Percentiles rank a stretch among this genome's conserved stretches.
These are phyloP conservation scores for Penicillium antarcticum DNA, from an alignment of 495 filamentous ascomycete species.

Conservation along the genomic window DNA sequence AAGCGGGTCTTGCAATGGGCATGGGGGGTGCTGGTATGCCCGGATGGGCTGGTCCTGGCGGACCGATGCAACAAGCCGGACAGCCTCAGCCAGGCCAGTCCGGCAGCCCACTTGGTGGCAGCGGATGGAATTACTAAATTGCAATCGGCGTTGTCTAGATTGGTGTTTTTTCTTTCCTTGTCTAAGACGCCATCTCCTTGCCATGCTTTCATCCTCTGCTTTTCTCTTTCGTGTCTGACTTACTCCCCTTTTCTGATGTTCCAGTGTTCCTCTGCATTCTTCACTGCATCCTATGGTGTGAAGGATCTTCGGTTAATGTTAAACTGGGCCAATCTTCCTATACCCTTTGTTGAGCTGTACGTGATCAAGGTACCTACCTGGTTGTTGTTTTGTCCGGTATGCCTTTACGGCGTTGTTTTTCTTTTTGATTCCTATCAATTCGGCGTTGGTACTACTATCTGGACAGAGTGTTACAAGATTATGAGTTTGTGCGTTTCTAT, in stretches of 20 bases:
- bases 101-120: constrained; percentile 39
- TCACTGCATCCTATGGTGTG: constrained; percentile 17
- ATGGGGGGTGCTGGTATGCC: constrained; percentile 41
- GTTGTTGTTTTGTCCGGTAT: constrained; percentile 6
- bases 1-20: constrained; percentile 36
- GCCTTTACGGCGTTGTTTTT: constrained; percentile 10
- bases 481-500: constrained; percentile 23
- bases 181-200: constrained; percentile 13
- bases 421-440: constrained; percentile 17
- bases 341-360: constrained; percentile 42
- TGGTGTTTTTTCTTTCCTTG: constrained; percentile 21
- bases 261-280: constrained; percentile 7
- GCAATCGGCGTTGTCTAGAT: constrained; percentile 27
- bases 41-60: constrained; percentile 36
- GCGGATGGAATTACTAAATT: constrained; percentile 44
- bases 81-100: constrained; percentile 44
- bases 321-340: constrained; percentile 44
- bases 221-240: constrained; percentile 21
- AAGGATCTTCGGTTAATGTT: constrained; percentile 32
- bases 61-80: constrained; percentile 39
- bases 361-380: constrained; percentile 21
- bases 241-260: constrained; percentile 20
- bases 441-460: constrained; percentile 12
- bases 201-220: constrained; percentile 15
- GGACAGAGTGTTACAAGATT: constrained; percentile 18